Evolutionary conservation across 202 grass and related monocot species (phyloP).

Genomic region (Panicum virgatum): DNA sequence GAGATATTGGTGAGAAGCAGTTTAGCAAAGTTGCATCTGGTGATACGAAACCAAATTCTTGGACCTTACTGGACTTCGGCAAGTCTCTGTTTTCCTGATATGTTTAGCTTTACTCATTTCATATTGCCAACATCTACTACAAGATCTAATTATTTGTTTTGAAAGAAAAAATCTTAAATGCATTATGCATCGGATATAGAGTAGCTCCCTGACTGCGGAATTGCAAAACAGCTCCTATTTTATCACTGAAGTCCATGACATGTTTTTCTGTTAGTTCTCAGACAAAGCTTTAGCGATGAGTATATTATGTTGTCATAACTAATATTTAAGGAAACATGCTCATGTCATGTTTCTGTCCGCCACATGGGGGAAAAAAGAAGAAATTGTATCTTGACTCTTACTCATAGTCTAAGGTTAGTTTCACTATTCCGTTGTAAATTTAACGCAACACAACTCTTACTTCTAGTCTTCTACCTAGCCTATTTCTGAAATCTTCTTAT

Average conservation of each 20-base stretch:
- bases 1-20: slow-evolving; percentile 86
- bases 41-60: slow-evolving; percentile 93
- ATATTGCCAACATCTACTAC: slow-evolving; percentile 8
- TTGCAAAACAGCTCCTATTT: slow-evolving; percentile 8
- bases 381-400: background rate
- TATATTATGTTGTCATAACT: background rate
- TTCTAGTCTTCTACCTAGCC: background rate
- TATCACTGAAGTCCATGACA: background rate
- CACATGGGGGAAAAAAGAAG: background rate
- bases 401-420: background rate
- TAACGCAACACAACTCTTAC: background rate
- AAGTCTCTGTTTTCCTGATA: slow-evolving; percentile 19
- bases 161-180: background rate
- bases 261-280: background rate
- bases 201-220: background rate
- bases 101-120: slow-evolving; percentile 24
- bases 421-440: background rate
- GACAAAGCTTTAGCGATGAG: background rate
- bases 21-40: slow-evolving; percentile 83
- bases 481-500: background rate
- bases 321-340: background rate
- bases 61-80: slow-evolving; percentile 93
- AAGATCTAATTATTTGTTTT: background rate
- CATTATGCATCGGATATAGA: background rate
- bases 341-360: background rate